These are phyloP conservation scores for Fusarium torreyae DNA, from an alignment of 2,329 filamentous ascomycete genomes.

Conservation along the genomic window DNA sequence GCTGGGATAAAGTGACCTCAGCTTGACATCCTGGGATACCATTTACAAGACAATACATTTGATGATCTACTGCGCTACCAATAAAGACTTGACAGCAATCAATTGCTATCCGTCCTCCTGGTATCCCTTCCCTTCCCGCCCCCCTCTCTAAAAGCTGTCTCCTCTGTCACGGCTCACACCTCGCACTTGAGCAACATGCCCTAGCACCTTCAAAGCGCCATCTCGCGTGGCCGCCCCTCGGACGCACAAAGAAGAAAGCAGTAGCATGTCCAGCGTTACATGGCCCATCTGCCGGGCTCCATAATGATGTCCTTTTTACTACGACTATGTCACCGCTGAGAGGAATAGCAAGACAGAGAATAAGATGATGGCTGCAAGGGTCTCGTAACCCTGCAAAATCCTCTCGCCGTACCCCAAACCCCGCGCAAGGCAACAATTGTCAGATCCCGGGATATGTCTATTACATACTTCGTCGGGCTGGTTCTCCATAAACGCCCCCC, in stretches of 20 bases:
- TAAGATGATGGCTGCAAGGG: slow-evolving; percentile 32
- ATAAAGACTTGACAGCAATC: background rate
- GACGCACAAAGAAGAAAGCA: slow-evolving; percentile 37
- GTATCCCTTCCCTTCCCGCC: background rate
- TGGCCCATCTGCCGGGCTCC: slow-evolving; percentile 44
- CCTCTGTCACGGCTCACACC: slow-evolving; percentile 37
- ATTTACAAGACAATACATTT: background rate
- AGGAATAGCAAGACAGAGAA: slow-evolving; percentile 7
- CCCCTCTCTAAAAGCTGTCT: slow-evolving; percentile 8
- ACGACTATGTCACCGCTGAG: slow-evolving; percentile 10
- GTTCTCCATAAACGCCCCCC: slow-evolving; percentile 6
- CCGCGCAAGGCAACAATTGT: background rate
- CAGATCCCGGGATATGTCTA: background rate
- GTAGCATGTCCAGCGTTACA: slow-evolving; percentile 44
- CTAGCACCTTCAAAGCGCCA: slow-evolving; percentile 42
- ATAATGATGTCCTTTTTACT: slow-evolving; percentile 17
- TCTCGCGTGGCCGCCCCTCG: slow-evolving; percentile 50
- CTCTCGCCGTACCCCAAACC: slow-evolving; percentile 21
- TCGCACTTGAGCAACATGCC: slow-evolving; percentile 36
- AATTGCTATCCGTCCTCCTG: background rate
- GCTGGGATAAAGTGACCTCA: slow-evolving; percentile 4
- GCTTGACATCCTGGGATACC: background rate
- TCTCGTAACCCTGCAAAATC: slow-evolving; percentile 20
- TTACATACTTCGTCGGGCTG: background rate
- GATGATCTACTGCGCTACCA: background rate